Percentiles rank a stretch among this genome's conserved stretches.
These are phyloP conservation scores for Candida railenensis DNA, from an alignment of 805 yeast species.

Conservation along the genomic window DNA sequence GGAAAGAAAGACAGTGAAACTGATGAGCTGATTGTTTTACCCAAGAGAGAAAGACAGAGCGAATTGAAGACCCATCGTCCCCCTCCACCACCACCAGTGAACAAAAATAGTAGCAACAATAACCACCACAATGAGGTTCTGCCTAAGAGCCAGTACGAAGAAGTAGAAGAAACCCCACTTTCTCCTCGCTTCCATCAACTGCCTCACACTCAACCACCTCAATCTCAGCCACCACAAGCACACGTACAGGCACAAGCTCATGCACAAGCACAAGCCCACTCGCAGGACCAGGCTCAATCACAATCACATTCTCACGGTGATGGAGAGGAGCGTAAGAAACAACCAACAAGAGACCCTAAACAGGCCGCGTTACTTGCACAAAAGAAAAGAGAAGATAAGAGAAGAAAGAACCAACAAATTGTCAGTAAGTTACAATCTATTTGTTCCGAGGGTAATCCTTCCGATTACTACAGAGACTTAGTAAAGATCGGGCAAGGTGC, in stretches of 20 bases:
- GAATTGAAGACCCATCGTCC: constrained; percentile 37
- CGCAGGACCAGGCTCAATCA: constrained; percentile 12
- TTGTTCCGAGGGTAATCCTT: constrained; percentile 86
- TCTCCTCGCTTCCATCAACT: not conserved
- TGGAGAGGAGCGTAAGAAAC: constrained; percentile 18
- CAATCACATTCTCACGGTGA: constrained; percentile 12
- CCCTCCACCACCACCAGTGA: constrained; percentile 43
- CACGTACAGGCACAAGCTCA: too few relatives aligned
- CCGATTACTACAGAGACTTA: constrained; percentile 61
- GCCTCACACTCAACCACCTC: not conserved
- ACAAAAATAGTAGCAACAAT: not conserved
- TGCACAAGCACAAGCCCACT: constrained; percentile 5
- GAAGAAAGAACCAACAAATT: constrained; percentile 67
- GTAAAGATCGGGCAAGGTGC: constrained; percentile 97
- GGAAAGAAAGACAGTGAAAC: not conserved
- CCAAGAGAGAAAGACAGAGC: constrained; percentile 16
- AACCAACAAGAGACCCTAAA: constrained; percentile 48
- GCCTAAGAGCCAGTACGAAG: not conserved
- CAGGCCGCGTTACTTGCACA: constrained; percentile 58
- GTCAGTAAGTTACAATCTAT: constrained; percentile 69
- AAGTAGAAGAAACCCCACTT: not conserved
- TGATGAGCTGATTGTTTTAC: constrained; percentile 15
- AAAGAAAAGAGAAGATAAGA: constrained; percentile 77
- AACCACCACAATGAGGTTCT: not conserved
- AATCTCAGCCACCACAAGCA: not conserved